These are phyloP conservation scores for Dissophora ornata DNA, from an alignment of 192 early-diverging fungal species.

Conservation along the genomic window DNA sequence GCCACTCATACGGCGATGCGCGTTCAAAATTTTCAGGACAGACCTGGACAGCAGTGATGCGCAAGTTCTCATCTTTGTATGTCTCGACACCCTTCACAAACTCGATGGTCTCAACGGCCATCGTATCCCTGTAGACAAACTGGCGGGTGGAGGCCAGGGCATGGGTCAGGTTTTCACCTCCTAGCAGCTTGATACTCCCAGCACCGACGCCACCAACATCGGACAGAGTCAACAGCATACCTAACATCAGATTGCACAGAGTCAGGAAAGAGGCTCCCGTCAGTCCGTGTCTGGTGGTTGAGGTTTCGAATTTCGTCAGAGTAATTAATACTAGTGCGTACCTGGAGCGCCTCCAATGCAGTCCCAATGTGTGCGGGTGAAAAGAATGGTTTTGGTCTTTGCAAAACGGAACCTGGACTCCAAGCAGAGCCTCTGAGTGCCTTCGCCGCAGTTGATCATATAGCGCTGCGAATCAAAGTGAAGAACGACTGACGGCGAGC, in stretches of 20 bases:
- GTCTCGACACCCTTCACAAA: conserved; percentile 56
- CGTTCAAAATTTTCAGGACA: conserved; percentile 62
- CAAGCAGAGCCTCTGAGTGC: conserved; percentile 85
- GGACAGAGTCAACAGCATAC: conserved; percentile 91
- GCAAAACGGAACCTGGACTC: conserved; percentile 78
- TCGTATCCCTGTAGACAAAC: conserved; percentile 69
- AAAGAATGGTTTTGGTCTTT: conserved; percentile 82
- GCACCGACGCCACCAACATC: conserved; percentile 78
- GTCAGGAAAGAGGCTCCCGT: too few relatives aligned
- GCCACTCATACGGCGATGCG: conserved; percentile 1
- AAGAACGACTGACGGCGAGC: conserved; percentile 76
- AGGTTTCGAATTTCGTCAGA: too few relatives aligned
- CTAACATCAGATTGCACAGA: conserved; percentile 46
- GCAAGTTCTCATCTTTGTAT: conserved; percentile 76
- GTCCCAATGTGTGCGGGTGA: conserved; percentile 88
- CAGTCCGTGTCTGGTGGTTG: too few relatives aligned
- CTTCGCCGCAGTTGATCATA: conserved; percentile 95
- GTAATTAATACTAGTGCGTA: conserved; percentile 47
- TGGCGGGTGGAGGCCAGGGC: conserved; percentile 80
- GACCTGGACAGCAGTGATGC: conserved; percentile 70
- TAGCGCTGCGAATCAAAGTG: conserved; percentile 82
- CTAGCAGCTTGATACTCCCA: conserved; percentile 70
- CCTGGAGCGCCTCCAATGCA: conserved; percentile 90
- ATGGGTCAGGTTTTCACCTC: conserved; percentile 85
- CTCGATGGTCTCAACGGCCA: conserved; percentile 69